These are phyloP conservation scores for Theileria annulata DNA, from an alignment of 169 alveolate species.

Conservation along the genomic window DNA sequence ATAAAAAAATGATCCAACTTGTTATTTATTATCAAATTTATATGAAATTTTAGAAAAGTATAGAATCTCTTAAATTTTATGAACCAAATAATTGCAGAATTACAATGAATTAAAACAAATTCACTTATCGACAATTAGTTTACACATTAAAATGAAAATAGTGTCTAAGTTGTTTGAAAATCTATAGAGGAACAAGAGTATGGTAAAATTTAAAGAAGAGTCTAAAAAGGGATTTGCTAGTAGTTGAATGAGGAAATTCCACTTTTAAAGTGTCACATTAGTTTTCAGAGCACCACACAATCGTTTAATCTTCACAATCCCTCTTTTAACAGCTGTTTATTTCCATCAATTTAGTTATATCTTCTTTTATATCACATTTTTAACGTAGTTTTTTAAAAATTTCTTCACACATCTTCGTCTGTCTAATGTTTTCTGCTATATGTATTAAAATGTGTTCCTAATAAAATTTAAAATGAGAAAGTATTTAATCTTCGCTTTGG, in stretches of 20 bases:
- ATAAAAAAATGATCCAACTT: too few relatives aligned
- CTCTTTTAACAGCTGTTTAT: not conserved
- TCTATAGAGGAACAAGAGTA: too few relatives aligned
- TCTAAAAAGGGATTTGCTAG: too few relatives aligned
- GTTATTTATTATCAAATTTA: too few relatives aligned
- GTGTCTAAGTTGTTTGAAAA: too few relatives aligned
- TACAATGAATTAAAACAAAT: too few relatives aligned
- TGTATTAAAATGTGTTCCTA: not conserved
- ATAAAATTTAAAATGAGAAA: slow-evolving; percentile 35
- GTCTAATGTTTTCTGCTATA: not conserved
- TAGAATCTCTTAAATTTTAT: too few relatives aligned
- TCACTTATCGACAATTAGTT: too few relatives aligned
- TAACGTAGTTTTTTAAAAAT: slow-evolving; percentile 1
- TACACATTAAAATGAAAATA: too few relatives aligned
- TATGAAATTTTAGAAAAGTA: too few relatives aligned
- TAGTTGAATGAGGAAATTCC: not conserved
- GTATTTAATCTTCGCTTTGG: slow-evolving; percentile 24
- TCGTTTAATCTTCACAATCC: not conserved
- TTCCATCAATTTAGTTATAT: not conserved
- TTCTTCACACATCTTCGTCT: not conserved
- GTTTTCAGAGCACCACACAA: not conserved
- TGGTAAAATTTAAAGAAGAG: too few relatives aligned
- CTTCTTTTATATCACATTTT: not conserved
- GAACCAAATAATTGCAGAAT: too few relatives aligned
- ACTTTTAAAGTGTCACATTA: not conserved